A percentile compares a stretch with the other conserved stretches of the same genome.
phyloP scores from a whole-genome alignment of 2,329 filamentous ascomycete species.

The Hymenoscyphus fraxineus region DNA sequence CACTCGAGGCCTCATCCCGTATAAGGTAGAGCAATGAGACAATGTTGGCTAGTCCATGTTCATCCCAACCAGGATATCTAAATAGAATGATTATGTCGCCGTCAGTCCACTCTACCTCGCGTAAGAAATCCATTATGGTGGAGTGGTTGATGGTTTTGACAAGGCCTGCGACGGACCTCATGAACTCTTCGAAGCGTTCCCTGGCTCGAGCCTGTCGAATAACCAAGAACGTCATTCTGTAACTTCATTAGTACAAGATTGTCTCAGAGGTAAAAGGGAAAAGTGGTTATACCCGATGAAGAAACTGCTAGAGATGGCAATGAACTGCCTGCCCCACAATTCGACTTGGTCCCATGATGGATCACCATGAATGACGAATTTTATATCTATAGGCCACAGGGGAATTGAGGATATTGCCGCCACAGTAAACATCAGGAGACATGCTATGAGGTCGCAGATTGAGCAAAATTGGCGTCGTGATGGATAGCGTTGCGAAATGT shows the following conservation, averaged over 20 bases:
- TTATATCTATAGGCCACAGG: not conserved
- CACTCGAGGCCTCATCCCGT: not conserved
- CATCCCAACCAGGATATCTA: not conserved
- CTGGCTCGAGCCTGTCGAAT: not conserved
- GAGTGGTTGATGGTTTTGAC: not conserved
- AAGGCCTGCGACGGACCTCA: not conserved
- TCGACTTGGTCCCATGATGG: not conserved
- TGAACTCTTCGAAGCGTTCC: not conserved
- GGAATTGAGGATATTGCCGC: not conserved
- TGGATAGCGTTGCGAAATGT: not conserved
- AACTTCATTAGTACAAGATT: not conserved
- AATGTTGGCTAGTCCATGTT: constrained; percentile 1
- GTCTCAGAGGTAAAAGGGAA: not conserved
- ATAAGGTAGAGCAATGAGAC: not conserved
- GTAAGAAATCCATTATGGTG: not conserved
- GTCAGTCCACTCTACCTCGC: not conserved
- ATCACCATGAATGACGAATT: not conserved
- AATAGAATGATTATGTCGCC: constrained; percentile 2
- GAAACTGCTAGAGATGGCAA: not conserved
- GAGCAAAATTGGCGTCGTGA: not conserved
- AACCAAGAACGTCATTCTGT: not conserved
- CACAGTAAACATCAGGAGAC: not conserved
- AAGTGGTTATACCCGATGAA: not conserved
- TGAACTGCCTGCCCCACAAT: not conserved
- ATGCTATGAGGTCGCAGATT: not conserved